These are phyloP conservation scores for Myriosclerotinia curreyana DNA, from an alignment of 2,329 filamentous ascomycete species.

Conservation along the genomic window DNA sequence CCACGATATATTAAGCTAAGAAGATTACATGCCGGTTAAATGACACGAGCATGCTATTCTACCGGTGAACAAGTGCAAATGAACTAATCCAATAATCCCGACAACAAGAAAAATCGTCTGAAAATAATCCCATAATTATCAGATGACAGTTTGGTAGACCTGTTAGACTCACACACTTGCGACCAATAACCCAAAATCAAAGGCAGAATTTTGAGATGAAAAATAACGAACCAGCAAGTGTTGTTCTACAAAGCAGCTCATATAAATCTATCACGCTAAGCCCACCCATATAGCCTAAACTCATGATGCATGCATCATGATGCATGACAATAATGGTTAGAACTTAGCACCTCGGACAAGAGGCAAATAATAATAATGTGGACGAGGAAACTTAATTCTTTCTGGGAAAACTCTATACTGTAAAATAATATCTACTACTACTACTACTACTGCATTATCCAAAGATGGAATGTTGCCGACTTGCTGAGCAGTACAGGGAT, in stretches of 20 bases:
- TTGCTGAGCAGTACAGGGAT: background rate
- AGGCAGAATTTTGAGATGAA: background rate
- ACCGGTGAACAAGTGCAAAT: background rate
- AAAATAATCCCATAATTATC: background rate
- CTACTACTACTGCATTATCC: no score
- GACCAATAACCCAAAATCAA: background rate
- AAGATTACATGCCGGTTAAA: conserved; percentile 4
- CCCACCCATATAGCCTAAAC: background rate
- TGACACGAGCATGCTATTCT: background rate
- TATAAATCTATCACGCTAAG: background rate
- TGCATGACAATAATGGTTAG: no score
- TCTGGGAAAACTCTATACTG: no score
- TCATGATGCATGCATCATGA: background rate
- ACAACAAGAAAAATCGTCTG: background rate
- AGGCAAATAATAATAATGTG: background rate
- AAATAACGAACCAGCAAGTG: background rate
- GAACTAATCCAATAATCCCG: background rate
- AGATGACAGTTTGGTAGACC: background rate
- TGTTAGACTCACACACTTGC: background rate
- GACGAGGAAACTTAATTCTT: background rate
- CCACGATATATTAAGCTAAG: background rate
- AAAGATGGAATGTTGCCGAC: no score
- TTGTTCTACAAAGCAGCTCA: background rate
- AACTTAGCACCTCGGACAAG: background rate
- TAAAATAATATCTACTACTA: no score